Evolutionary conservation across 2,329 filamentous ascomycete species (phyloP).

Genomic region (Triangularia setosa): DNA sequence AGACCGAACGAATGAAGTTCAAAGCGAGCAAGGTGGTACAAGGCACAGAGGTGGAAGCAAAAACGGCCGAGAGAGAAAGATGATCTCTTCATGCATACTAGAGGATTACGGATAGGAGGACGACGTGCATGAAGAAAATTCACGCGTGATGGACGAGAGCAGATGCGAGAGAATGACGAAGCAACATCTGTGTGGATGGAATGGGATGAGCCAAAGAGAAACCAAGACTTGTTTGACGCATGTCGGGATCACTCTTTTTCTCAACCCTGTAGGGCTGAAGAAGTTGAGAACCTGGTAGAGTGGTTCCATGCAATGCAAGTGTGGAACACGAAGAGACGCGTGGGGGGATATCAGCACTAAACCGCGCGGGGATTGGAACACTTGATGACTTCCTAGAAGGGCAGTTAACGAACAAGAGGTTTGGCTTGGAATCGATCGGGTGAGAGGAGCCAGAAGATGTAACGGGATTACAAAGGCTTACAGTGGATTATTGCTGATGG

Average conservation of each 20-base stretch:
- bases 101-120: background rate
- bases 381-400: background rate
- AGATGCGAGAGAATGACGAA: background rate
- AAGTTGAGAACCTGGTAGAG: background rate
- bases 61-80: background rate
- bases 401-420: background rate
- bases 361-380: background rate
- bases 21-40: background rate
- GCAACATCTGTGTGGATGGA: background rate
- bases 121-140: background rate
- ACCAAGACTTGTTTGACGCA: background rate
- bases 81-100: background rate
- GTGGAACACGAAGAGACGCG: background rate
- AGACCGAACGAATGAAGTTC: background rate
- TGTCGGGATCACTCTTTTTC: background rate
- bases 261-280: background rate
- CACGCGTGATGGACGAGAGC: background rate
- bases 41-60: background rate
- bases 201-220: background rate
- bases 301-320: background rate
- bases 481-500: background rate
- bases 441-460: background rate
- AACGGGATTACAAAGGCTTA: background rate
- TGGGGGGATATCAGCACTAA: background rate
- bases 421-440: background rate